Conservation (phyloP, 352 stramenopile species). For the Globisporangium splendens region DNA sequence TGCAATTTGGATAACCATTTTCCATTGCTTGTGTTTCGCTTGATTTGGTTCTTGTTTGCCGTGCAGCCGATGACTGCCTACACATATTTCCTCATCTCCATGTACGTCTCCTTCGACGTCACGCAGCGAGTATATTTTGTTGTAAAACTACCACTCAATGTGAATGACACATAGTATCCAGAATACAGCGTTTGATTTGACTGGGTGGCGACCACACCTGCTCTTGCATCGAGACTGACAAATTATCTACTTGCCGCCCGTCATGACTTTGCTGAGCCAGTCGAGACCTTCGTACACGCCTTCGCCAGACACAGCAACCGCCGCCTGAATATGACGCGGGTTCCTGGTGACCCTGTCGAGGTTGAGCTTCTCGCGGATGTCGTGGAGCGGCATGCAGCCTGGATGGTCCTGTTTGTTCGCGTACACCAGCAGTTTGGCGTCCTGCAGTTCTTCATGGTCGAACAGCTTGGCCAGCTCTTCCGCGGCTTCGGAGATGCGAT, state of each 20-base stretch:
- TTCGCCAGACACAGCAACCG: slow-evolving; percentile 24
- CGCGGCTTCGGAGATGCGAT: slow-evolving; percentile 45
- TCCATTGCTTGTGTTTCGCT: no score
- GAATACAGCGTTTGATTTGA: no score
- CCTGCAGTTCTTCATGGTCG: slow-evolving; percentile 31
- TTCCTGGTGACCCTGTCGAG: slow-evolving; percentile 31
- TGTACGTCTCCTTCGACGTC: no score
- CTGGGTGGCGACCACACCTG: no score
- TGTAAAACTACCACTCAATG: no score
- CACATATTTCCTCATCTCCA: no score
- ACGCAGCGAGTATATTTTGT: no score
- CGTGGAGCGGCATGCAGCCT: slow-evolving; percentile 21
- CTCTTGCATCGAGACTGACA: no score
- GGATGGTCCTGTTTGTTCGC: slow-evolving; percentile 54
- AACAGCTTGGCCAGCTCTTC: slow-evolving; percentile 44
- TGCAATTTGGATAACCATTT: no score
- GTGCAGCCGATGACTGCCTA: no score
- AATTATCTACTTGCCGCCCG: background rate
- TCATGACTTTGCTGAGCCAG: slow-evolving; percentile 31
- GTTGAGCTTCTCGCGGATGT: slow-evolving; percentile 32
- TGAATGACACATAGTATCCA: no score
- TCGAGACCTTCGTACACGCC: slow-evolving; percentile 43
- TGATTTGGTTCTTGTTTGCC: no score
- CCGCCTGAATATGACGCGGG: slow-evolving; percentile 31
- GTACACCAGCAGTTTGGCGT: slow-evolving; percentile 43